phyloP scores from a whole-genome alignment of 768 basidiomycete genomes.

The Suillus decipiens region DNA sequence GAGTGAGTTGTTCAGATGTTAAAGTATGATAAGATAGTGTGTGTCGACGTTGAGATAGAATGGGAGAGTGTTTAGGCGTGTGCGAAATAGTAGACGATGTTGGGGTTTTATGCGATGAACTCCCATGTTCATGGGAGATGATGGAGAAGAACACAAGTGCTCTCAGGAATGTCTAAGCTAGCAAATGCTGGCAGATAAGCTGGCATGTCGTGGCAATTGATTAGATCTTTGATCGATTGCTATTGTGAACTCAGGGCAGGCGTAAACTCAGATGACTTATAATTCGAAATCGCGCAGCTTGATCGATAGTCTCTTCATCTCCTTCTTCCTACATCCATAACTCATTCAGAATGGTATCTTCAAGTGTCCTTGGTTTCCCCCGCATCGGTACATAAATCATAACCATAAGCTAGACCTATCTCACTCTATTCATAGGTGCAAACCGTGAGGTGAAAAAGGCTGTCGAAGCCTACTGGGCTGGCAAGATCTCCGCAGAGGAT shows the following conservation, averaged over 20 bases:
- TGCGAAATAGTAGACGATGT: constrained; percentile 12
- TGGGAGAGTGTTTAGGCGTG: constrained; percentile 5
- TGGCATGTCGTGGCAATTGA: constrained; percentile 14
- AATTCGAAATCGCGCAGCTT: constrained; percentile 31
- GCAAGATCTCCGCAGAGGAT: constrained; percentile 85
- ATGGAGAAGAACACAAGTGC: background rate
- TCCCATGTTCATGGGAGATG: constrained; percentile 23
- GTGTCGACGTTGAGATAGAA: background rate
- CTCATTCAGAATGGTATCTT: constrained; percentile 60
- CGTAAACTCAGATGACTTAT: constrained; percentile 8
- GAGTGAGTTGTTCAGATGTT: background rate
- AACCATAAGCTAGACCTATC: background rate
- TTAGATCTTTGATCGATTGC: constrained; percentile 19
- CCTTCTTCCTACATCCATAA: constrained; percentile 17
- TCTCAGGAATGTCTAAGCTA: background rate
- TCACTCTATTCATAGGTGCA: constrained; percentile 53
- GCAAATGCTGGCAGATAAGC: background rate
- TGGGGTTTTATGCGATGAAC: constrained; percentile 12
- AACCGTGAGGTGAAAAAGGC: constrained; percentile 98
- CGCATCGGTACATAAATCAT: constrained; percentile 64
- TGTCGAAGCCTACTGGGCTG: constrained; percentile 97
- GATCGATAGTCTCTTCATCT: constrained; percentile 13
- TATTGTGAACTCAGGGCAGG: constrained; percentile 37
- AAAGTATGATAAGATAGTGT: no score
- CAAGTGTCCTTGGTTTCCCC: constrained; percentile 90